A percentile compares a stretch with the other conserved stretches of the same genome.
Evolutionary conservation across 257 asterid genomes (phyloP).

Genomic region (Fraxinus excelsior): DNA sequence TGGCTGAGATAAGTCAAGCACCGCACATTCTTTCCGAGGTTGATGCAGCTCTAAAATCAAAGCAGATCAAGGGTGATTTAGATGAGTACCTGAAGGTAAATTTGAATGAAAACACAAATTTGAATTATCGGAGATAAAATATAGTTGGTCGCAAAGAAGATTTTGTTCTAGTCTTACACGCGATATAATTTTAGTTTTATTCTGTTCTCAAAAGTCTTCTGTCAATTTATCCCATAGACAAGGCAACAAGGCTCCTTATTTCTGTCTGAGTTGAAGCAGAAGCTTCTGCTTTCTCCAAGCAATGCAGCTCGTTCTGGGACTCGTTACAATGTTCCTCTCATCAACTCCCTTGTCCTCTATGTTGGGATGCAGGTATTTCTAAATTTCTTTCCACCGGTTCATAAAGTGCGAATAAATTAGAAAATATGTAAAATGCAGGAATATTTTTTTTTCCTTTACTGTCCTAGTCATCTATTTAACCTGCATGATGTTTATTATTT

Average conservation of each 20-base stretch:
- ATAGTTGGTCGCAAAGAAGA: not conserved
- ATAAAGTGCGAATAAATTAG: not conserved
- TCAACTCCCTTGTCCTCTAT: constrained; percentile 90
- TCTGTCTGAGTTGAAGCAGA: constrained; percentile 81
- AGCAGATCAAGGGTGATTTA: constrained; percentile 80
- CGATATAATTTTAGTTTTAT: constrained; percentile 14
- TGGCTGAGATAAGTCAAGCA: constrained; percentile 77
- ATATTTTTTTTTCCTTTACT: not conserved
- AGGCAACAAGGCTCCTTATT: constrained; percentile 84
- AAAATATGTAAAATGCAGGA: not conserved
- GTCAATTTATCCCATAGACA: constrained; percentile 46
- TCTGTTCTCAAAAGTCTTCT: constrained; percentile 12
- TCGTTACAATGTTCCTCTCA: constrained; percentile 85
- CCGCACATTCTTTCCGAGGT: constrained; percentile 95
- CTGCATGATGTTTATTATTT: not conserved
- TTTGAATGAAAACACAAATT: not conserved
- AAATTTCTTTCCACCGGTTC: not conserved
- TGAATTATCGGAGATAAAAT: not conserved
- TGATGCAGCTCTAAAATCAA: constrained; percentile 86
- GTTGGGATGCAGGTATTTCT: constrained; percentile 80
- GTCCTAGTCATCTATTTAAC: not conserved
- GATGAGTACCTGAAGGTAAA: constrained; percentile 92
- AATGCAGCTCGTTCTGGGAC: constrained; percentile 85
- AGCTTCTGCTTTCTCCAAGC: constrained; percentile 70
- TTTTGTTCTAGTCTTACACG: not conserved